Conservation (phyloP, 31 red algal species). For the Endocladia muricata region DNA sequence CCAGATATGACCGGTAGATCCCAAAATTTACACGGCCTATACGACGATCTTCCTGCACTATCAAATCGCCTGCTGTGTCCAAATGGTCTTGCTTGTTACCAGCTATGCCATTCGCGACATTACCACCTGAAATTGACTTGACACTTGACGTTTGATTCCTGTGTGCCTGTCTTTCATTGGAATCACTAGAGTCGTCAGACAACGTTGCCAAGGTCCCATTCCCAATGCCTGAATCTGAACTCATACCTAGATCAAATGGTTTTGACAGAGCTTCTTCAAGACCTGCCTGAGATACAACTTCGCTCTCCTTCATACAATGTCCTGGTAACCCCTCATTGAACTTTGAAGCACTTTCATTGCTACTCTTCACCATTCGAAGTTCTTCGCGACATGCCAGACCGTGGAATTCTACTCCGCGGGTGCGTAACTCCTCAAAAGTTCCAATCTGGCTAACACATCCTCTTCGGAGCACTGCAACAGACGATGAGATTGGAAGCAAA, state of each 20-base stretch:
- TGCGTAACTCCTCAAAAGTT: slow-evolving; percentile 17
- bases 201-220: background rate
- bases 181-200: background rate
- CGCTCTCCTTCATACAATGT: background rate
- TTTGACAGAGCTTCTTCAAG: slow-evolving; percentile 6
- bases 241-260: background rate
- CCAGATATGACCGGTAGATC: slow-evolving; percentile 49
- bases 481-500: slow-evolving; percentile 15
- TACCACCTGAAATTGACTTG: no score
- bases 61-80: background rate
- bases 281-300: background rate
- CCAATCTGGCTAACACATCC: slow-evolving; percentile 5
- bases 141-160: no score
- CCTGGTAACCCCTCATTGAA: slow-evolving; percentile 2
- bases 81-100: background rate
- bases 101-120: background rate
- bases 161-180: no score
- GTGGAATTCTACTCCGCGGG: background rate
- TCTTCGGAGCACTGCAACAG: background rate
- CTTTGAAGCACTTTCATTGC: background rate
- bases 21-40: slow-evolving; percentile 32
- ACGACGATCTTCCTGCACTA: slow-evolving; percentile 54
- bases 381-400: background rate
- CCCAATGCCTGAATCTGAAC: background rate
- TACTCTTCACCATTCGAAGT: background rate